A percentile compares a stretch with the other conserved stretches of the same genome.
phyloP scores from a whole-genome alignment of 2,329 filamentous ascomycete genomes.

The Pseudophaeomoniella oleicola region DNA sequence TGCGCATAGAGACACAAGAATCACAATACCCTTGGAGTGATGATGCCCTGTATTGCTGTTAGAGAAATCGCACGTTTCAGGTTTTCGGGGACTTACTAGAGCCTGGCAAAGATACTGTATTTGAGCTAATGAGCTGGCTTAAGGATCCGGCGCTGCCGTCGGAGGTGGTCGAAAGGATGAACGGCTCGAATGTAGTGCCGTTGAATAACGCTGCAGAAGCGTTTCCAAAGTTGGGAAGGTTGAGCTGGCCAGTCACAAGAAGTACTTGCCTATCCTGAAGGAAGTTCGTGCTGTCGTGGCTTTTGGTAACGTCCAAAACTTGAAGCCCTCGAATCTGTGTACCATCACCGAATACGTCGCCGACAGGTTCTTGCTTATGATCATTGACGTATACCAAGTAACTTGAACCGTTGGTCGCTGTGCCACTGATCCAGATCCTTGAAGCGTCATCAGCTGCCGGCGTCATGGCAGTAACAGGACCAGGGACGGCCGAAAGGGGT shows the following conservation, averaged over 20 bases:
- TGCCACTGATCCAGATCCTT: conserved; percentile 72
- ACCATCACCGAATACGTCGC: conserved; percentile 44
- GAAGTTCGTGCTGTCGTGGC: conserved; percentile 50
- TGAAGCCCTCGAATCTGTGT: conserved; percentile 69
- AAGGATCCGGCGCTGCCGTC: conserved; percentile 58
- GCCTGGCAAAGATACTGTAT: conserved; percentile 57
- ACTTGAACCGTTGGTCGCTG: conserved; percentile 48
- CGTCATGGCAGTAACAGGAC: conserved; percentile 62
- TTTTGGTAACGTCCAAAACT: conserved; percentile 55
- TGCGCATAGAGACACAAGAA: conserved; percentile 31
- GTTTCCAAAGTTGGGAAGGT: conserved; percentile 60
- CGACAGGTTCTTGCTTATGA: conserved; percentile 52
- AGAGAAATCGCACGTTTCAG: background rate
- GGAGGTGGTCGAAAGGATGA: conserved; percentile 58
- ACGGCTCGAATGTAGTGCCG: conserved; percentile 63
- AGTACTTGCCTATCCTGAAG: conserved; percentile 56
- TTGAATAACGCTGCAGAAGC: conserved; percentile 82
- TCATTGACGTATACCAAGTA: conserved; percentile 78
- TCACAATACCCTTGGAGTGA: conserved; percentile 29
- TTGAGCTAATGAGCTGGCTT: conserved; percentile 69
- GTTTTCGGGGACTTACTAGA: conserved; percentile 35
- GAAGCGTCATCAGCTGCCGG: conserved; percentile 57
- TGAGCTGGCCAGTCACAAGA: conserved; percentile 71
- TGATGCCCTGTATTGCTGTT: conserved; percentile 14
- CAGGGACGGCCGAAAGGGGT: conserved; percentile 55